Evolutionary conservation across 2,329 filamentous ascomycete species (phyloP).

Genomic region (Moelleriella libera): DNA sequence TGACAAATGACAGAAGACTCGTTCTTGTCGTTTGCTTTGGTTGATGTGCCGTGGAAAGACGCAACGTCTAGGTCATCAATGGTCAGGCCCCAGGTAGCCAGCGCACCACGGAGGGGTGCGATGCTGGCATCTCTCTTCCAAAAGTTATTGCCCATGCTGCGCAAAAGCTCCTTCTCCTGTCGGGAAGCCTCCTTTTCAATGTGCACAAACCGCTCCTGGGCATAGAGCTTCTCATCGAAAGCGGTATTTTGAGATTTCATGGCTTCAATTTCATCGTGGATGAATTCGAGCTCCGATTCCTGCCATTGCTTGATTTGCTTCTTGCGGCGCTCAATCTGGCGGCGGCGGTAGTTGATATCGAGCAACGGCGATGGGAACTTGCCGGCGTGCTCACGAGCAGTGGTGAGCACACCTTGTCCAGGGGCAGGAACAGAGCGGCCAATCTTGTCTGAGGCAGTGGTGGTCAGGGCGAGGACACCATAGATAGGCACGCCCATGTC

Average conservation of each 20-base stretch:
- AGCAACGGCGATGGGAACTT: slow-evolving; percentile 92
- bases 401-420: slow-evolving; percentile 91
- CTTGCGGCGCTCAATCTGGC: slow-evolving; percentile 87
- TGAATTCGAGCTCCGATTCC: slow-evolving; percentile 82
- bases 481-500: slow-evolving; percentile 99
- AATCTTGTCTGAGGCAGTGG: slow-evolving; percentile 97
- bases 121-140: slow-evolving; percentile 94
- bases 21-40: slow-evolving; percentile 98
- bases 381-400: slow-evolving; percentile 76
- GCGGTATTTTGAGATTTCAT: slow-evolving; percentile 65
- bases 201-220: slow-evolving; percentile 70
- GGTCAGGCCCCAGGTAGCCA: slow-evolving; percentile 95
- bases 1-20: slow-evolving; percentile 96
- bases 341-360: slow-evolving; percentile 92
- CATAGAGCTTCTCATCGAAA: slow-evolving; percentile 78
- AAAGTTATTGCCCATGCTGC: slow-evolving; percentile 94
- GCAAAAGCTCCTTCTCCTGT: slow-evolving; percentile 85
- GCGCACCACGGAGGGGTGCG: slow-evolving; percentile 84
- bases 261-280: slow-evolving; percentile 82
- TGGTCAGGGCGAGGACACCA: slow-evolving; percentile 82
- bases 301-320: slow-evolving; percentile 95
- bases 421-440: slow-evolving; percentile 93
- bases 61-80: slow-evolving; percentile 91
- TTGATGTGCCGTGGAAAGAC: slow-evolving; percentile 98
- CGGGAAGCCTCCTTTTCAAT: slow-evolving; percentile 75